Evolutionary conservation across 176 grass and related monocot genomes (phyloP), one percentile per base, ranked within the genome.

Genomic region (Puccinellia tenuiflora): DNA sequence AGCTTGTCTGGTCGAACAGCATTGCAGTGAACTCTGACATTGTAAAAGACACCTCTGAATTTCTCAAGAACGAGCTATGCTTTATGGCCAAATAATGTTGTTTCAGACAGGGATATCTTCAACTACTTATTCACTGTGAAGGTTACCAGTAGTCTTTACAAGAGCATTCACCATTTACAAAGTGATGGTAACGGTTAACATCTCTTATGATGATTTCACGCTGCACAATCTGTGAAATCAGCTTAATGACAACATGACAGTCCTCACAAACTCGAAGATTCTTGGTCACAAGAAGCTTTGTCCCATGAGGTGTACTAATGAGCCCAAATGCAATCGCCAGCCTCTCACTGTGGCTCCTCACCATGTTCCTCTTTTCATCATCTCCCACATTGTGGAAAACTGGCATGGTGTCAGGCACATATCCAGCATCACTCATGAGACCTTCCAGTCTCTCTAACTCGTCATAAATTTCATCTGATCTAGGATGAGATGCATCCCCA

Each of bases 131-230:
- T 63, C 39, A 46, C 30, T 2, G 57, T 79, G 20, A 61, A 79
- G 42, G 42, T 47, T 64, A 79, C 77, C 88, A 90, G 50, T 94
- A 88, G 76, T 94, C 94, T 78, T 85, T 90, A 62, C 94, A 97
- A n/a, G 91, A 94, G 57, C 94, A 97, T 64, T 93, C 79, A 69
- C 91, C 94, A 71, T 91, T 85, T 64, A 76, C 85, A 69, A 97
- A 97, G 68, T 88, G 86, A 88, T 97, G 89, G 43, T 91, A 97
- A 8, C 85, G 68, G 38, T 97, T 97, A 83, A 97, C 94, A 90
- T 97, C 94, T 86, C 91, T 91, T 68, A 94, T 81, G 76, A 94
- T 82, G 70, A 94, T 91, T 70, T 97, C 94, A 25, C 88, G 88
- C 50, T 88, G 84, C 34, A 29, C 66, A 54, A 97, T 94, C 71